Evolutionary conservation across 768 basidiomycete species (phyloP), one percentile per base, ranked within the genome.

Genomic region (Tubosaeta brunneosetosa): DNA sequence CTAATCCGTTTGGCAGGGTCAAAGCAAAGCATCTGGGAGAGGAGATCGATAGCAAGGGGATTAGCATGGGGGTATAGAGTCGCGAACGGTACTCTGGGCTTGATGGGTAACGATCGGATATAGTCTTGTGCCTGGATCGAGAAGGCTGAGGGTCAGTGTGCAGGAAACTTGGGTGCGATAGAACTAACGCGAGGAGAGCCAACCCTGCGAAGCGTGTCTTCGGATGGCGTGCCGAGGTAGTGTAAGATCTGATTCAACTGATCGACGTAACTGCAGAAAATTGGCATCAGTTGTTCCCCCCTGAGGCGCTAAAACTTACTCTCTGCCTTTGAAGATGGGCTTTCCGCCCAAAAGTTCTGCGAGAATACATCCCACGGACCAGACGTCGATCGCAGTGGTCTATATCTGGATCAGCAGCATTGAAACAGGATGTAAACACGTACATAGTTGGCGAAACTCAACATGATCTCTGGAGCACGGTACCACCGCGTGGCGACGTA

Each of bases 401-500:
- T 91, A 60, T 11, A 41, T 40, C 29, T 6, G 27, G 38, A 47
- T 66, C 48, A 73, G 59, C 25, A 51, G 29, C 33, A 32, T 16
- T 6, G 33, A 48, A 42, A 44, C 17, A 6, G 26, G 38, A 10
- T 22, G 12, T 26, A 40, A 27, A 13, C 6, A 74, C 88, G 68
- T 60, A 93, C 93, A 64, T 93, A 93, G 74, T 93, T 93, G 19
- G 91, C 91, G 61, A 93, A 95, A 74, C 91, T 94, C 61, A 98
- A 68, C 97, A 98, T 99, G 72, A 98, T 99, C 74, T 99, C 97
- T 0, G 97, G 95, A 19, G 95, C 95, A 33, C 95, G 79, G 68
- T 99, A 99, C 95, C 95, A 98, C 51, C 95, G 80, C 8, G 95
- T 99, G n/a, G 95, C 95, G 31, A 98, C 89, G 68, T 95, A 98